Evolutionary conservation across 202 grass and related monocot genomes (phyloP).

Genomic region (Setaria viridis): DNA sequence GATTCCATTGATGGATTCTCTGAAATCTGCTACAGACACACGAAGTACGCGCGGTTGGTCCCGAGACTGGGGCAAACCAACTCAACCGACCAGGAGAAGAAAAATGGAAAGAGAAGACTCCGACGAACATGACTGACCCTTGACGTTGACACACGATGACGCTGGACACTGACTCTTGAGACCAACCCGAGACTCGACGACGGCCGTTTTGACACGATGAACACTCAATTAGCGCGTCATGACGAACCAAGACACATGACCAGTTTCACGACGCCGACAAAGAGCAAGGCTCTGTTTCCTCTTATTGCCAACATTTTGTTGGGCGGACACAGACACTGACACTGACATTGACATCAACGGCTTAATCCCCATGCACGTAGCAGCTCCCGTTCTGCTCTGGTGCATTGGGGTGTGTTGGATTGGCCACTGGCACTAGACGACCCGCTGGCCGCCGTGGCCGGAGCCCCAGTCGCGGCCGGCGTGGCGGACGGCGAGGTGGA

Average conservation of each 20-base stretch:
- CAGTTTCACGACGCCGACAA: not conserved
- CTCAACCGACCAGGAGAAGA: not conserved
- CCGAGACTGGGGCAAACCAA: no score
- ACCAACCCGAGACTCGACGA: not conserved
- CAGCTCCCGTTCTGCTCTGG: not conserved
- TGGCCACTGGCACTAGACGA: not conserved
- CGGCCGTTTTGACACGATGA: not conserved
- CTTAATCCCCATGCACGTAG: not conserved
- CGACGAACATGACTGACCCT: not conserved
- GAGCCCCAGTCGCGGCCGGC: conserved; percentile 49
- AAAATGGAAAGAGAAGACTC: not conserved
- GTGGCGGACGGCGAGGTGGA: conserved; percentile 58
- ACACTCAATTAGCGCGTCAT: not conserved
- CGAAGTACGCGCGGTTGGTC: not conserved
- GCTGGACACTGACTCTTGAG: not conserved
- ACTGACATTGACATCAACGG: not conserved
- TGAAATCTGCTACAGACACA: not conserved
- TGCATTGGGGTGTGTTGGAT: not conserved
- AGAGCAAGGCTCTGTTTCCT: not conserved
- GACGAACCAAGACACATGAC: not conserved
- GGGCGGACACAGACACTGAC: not conserved
- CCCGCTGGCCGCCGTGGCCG: conserved; percentile 16
- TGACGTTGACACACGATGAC: not conserved
- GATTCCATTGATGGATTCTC: not conserved
- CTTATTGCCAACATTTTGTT: conserved; percentile 31